A percentile compares a stretch with the other conserved stretches of the same genome.
Evolutionary conservation across 2,329 filamentous ascomycete species (phyloP).

Genomic region (Penicillium vulpinum): DNA sequence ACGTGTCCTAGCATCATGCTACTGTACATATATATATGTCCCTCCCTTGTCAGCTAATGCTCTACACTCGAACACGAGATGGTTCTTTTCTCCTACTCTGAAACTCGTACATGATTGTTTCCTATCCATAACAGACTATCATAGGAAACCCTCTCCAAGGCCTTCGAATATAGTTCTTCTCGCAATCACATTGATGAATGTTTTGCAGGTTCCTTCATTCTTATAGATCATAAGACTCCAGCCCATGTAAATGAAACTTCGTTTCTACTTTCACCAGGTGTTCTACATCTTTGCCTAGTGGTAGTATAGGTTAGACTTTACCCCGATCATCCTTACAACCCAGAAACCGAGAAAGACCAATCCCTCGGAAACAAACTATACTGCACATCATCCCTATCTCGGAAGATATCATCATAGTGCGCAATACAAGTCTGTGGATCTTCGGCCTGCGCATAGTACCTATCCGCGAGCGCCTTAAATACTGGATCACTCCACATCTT

Average conservation of each 20-base stretch:
- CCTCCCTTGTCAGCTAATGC: background rate
- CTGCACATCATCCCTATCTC: slow-evolving; percentile 24
- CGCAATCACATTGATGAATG: background rate
- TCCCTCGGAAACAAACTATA: slow-evolving; percentile 29
- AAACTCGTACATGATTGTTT: background rate
- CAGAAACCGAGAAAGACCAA: slow-evolving; percentile 29
- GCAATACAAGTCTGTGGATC: slow-evolving; percentile 29
- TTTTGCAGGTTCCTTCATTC: background rate
- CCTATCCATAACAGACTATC: background rate
- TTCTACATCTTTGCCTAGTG: background rate
- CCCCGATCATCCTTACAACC: background rate
- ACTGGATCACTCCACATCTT: slow-evolving; percentile 36
- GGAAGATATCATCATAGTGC: slow-evolving; percentile 36
- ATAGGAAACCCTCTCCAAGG: background rate
- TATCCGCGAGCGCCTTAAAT: slow-evolving; percentile 23
- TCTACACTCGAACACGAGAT: background rate
- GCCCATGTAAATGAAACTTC: background rate
- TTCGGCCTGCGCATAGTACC: slow-evolving; percentile 32
- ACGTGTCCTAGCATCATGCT: background rate
- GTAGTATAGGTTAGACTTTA: background rate
- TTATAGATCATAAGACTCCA: background rate
- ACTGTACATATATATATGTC: background rate
- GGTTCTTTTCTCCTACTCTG: background rate
- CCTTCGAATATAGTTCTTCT: background rate
- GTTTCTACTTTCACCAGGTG: background rate